Evolutionary conservation across 305 asterid genomes (phyloP).

Genomic region (Fraxinus xanthoxyloides): DNA sequence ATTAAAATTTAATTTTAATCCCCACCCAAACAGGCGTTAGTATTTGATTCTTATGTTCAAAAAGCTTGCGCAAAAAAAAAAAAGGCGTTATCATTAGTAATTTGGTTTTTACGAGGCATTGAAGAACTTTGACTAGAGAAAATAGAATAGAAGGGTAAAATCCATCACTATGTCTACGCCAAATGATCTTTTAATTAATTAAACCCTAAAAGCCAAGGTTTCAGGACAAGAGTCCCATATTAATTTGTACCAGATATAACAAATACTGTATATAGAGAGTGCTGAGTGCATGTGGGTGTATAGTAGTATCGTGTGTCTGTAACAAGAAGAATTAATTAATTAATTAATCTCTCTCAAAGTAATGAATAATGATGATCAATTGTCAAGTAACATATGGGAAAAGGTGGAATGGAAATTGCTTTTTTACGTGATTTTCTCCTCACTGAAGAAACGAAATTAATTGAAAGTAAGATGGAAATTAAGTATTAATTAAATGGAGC

Average conservation of each 20-base stretch:
- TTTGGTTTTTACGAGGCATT: background rate
- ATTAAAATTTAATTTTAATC: too few species aligned
- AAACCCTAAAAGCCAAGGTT: background rate
- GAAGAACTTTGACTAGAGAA: background rate
- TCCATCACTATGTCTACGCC: background rate
- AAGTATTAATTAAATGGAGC: background rate
- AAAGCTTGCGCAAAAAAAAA: background rate
- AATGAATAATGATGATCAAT: background rate
- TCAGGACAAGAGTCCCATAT: background rate
- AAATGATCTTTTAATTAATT: background rate
- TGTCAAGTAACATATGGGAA: background rate
- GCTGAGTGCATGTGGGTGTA: background rate
- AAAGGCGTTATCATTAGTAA: background rate
- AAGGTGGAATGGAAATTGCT: conserved; percentile 17
- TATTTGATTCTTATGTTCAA: background rate
- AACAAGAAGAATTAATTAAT: background rate
- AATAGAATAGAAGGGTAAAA: background rate
- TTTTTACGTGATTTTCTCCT: conserved; percentile 69
- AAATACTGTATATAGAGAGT: background rate
- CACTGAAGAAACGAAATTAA: conserved; percentile 11
- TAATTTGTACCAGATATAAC: background rate
- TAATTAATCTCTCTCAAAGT: background rate
- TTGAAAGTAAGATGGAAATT: background rate
- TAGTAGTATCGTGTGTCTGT: background rate
- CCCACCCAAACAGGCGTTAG: too few species aligned